A percentile compares a stretch with the other conserved stretches of the same genome.
These are phyloP conservation scores for Phytophthora ohioensis DNA, from an alignment of 352 stramenopile genomes.

Conservation along the genomic window DNA sequence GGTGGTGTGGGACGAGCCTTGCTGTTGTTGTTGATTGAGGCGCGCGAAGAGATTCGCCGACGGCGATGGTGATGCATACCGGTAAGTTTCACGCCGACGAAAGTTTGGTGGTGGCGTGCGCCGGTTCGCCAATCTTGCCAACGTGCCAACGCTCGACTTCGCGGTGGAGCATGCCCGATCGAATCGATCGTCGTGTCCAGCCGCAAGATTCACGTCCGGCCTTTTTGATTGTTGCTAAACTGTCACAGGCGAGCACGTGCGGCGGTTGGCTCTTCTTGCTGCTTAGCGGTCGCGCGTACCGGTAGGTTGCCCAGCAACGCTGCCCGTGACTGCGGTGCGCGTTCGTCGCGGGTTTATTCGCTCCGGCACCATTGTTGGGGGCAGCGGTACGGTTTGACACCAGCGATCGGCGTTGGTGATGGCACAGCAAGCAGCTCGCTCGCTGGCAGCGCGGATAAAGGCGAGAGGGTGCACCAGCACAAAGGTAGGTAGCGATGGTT, in stretches of 20 bases:
- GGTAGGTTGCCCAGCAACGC: slow-evolving; percentile 2
- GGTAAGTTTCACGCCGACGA: background rate
- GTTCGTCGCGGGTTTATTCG: slow-evolving; percentile 15
- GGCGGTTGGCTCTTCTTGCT: slow-evolving; percentile 30
- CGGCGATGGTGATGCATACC: background rate
- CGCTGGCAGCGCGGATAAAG: background rate
- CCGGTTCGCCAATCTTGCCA: background rate
- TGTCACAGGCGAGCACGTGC: slow-evolving; percentile 31
- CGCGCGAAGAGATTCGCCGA: slow-evolving; percentile 6
- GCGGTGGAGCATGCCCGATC: background rate
- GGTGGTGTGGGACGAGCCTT: slow-evolving; percentile 3
- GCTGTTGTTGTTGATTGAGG: background rate
- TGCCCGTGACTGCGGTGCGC: slow-evolving; percentile 17
- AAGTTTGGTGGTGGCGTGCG: background rate
- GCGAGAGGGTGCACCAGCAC: background rate
- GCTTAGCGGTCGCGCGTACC: slow-evolving; percentile 5
- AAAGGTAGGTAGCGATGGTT: background rate
- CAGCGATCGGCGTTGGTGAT: background rate
- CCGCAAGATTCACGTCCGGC: slow-evolving; percentile 12
- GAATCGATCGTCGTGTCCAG: background rate
- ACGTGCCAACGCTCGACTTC: background rate
- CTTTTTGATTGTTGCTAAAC: slow-evolving; percentile 10
- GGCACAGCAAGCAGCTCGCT: slow-evolving; percentile 1
- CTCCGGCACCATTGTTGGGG: slow-evolving; percentile 9
- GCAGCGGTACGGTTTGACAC: background rate